A percentile compares a stretch with the other conserved stretches of the same genome.
Conservation (phyloP, 2,329 filamentous ascomycete genomes). For the Juglanconis oblonga region DNA sequence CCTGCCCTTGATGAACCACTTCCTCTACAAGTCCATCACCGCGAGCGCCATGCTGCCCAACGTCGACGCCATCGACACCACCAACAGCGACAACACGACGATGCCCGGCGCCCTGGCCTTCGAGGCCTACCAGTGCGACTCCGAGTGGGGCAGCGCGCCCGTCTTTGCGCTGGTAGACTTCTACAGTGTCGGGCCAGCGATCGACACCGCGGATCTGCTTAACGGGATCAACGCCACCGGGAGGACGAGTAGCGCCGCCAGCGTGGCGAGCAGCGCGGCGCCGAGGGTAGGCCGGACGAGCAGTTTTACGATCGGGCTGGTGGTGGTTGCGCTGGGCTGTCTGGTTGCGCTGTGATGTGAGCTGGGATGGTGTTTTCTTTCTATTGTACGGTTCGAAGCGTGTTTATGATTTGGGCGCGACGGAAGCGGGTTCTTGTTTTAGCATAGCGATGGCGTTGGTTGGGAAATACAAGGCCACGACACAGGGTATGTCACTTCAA, state of each 20-base stretch:
- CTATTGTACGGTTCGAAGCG: neutral
- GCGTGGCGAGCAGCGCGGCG: slow-evolving; percentile 17
- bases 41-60: slow-evolving; percentile 60
- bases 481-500: neutral
- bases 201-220: slow-evolving; percentile 65
- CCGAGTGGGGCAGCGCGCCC: slow-evolving; percentile 61
- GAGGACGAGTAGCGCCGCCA: slow-evolving; percentile 19
- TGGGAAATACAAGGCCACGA: neutral
- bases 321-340: slow-evolving; percentile 43
- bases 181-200: slow-evolving; percentile 68
- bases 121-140: slow-evolving; percentile 52
- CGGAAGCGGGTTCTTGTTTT: neutral
- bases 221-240: slow-evolving; percentile 49
- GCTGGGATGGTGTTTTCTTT: neutral
- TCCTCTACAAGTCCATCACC: slow-evolving; percentile 60
- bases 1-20: slow-evolving; percentile 78
- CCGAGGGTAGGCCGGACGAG: slow-evolving; percentile 5
- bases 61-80: slow-evolving; percentile 55
- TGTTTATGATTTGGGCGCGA: neutral
- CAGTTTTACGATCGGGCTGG: slow-evolving; percentile 31
- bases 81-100: slow-evolving; percentile 60
- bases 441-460: slow-evolving; percentile 30
- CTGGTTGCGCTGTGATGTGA: slow-evolving; percentile 31
- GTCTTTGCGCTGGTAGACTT: slow-evolving; percentile 78
- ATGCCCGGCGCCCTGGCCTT: slow-evolving; percentile 51